phyloP scores from a whole-genome alignment of 495 filamentous ascomycete species.

The Penicillium angulare region DNA sequence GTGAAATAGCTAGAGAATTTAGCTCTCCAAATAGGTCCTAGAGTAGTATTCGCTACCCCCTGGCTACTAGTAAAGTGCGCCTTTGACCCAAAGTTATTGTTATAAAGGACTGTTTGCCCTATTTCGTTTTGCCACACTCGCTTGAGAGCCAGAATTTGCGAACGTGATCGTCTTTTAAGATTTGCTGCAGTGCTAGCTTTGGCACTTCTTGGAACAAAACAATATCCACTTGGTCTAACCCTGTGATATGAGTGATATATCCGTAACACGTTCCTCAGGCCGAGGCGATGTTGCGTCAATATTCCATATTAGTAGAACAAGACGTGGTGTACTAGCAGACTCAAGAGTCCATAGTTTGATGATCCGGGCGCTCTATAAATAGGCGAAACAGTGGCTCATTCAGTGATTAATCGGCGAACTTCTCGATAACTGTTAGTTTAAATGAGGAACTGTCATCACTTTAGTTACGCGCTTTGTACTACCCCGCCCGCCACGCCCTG shows the following conservation, averaged over 20 bases:
- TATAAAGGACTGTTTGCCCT: slow-evolving; percentile 10
- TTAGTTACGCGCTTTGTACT: no score
- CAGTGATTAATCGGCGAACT: no score
- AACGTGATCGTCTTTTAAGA: slow-evolving; percentile 13
- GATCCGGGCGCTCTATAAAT: no score
- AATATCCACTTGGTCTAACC: slow-evolving; percentile 4
- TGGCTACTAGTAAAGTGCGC: background rate
- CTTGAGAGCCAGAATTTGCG: slow-evolving; percentile 17
- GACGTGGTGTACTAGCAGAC: background rate
- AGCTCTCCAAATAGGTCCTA: slow-evolving; percentile 22
- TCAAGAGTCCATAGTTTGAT: no score
- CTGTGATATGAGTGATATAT: slow-evolving; percentile 12
- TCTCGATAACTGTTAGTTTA: no score
- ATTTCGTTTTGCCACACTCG: slow-evolving; percentile 9
- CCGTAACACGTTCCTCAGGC: slow-evolving; percentile 3
- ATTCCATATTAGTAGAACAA: slow-evolving; percentile 22
- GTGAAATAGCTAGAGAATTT: slow-evolving; percentile 18
- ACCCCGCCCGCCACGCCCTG: no score
- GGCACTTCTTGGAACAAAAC: slow-evolving; percentile 24
- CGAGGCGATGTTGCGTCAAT: slow-evolving; percentile 8
- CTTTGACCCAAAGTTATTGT: slow-evolving; percentile 20
- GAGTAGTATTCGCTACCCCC: background rate
- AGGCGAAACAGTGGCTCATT: no score
- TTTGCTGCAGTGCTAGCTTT: slow-evolving; percentile 6
- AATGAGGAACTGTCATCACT: no score